These are phyloP conservation scores for Termitomyces sp. DNA, from an alignment of 768 basidiomycete genomes.

Conservation along the genomic window DNA sequence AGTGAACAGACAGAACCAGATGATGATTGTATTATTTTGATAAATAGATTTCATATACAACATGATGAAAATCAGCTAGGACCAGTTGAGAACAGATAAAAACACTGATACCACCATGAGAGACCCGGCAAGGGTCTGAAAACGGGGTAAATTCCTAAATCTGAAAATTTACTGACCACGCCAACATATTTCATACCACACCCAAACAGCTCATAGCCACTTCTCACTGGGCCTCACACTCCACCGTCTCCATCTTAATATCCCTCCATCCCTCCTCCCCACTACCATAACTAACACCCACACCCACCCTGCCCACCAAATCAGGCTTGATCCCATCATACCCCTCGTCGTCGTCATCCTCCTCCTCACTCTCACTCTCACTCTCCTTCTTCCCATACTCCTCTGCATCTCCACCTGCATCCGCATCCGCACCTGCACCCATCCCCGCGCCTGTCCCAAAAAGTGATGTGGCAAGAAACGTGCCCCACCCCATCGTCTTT, in stretches of 20 bases:
- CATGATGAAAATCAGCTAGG: no score
- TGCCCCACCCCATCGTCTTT: conserved; percentile 32
- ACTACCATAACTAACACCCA: conserved; percentile 45
- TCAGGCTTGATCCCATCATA: conserved; percentile 49
- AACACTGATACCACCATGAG: no score
- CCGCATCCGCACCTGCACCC: conserved; percentile 16
- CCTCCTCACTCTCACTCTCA: conserved; percentile 46
- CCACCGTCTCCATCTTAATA: conserved; percentile 79
- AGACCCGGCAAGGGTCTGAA: no score
- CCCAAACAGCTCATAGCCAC: no score
- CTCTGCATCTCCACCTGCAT: conserved; percentile 5
- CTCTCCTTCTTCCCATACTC: conserved; percentile 45
- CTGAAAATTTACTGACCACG: no score
- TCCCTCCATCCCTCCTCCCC: conserved; percentile 63
- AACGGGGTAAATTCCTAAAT: no score
- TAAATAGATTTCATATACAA: no score
- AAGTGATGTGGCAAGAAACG: conserved; percentile 31
- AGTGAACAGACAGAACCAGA: no score
- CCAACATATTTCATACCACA: no score
- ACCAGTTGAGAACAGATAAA: no score
- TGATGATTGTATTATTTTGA: no score
- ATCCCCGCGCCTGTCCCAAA: conserved; percentile 35
- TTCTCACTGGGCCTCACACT: conserved; percentile 53
- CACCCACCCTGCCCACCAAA: conserved; percentile 45
- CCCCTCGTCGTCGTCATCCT: conserved; percentile 36